phyloP scores from a whole-genome alignment of 768 basidiomycete species.

The Lentinula edodes region DNA sequence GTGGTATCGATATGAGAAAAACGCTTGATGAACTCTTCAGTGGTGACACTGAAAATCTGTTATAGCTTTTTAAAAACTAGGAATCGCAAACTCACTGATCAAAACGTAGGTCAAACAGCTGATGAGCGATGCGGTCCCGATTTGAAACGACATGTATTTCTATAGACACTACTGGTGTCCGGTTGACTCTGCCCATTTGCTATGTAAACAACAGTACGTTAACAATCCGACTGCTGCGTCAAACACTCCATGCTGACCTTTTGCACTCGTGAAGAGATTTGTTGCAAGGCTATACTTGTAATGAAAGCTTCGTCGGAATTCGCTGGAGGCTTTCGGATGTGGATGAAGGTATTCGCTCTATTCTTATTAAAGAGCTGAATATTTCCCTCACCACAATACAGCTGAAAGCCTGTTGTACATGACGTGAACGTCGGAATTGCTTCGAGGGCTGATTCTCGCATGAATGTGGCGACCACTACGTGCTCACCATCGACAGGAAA shows the following conservation, averaged over 20 bases:
- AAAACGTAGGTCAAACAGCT: slow-evolving; percentile 63
- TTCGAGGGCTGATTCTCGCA: neutral
- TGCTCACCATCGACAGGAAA: slow-evolving; percentile 47
- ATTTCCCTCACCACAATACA: slow-evolving; percentile 50
- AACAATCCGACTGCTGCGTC: neutral
- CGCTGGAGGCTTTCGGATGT: slow-evolving; percentile 42
- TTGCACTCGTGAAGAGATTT: slow-evolving; percentile 50
- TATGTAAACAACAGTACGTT: slow-evolving; percentile 13
- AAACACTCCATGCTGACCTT: slow-evolving; percentile 24
- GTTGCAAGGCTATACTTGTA: slow-evolving; percentile 57
- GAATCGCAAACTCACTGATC: slow-evolving; percentile 46
- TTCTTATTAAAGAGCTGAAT: slow-evolving; percentile 56
- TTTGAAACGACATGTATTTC: slow-evolving; percentile 71
- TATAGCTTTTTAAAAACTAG: neutral
- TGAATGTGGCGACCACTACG: slow-evolving; percentile 44
- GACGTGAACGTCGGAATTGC: slow-evolving; percentile 37
- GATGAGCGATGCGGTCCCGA: slow-evolving; percentile 58
- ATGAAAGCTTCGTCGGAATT: slow-evolving; percentile 42
- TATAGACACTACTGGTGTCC: slow-evolving; percentile 43
- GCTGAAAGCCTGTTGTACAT: slow-evolving; percentile 46
- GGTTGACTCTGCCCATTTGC: slow-evolving; percentile 59
- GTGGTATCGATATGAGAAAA: slow-evolving; percentile 37
- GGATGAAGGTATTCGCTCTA: slow-evolving; percentile 51
- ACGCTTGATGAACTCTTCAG: slow-evolving; percentile 40
- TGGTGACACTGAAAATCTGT: slow-evolving; percentile 32